Base-by-base conservation (phyloP, 2,329 filamentous ascomycete species). In the Colletotrichum spinosum region DNA sequence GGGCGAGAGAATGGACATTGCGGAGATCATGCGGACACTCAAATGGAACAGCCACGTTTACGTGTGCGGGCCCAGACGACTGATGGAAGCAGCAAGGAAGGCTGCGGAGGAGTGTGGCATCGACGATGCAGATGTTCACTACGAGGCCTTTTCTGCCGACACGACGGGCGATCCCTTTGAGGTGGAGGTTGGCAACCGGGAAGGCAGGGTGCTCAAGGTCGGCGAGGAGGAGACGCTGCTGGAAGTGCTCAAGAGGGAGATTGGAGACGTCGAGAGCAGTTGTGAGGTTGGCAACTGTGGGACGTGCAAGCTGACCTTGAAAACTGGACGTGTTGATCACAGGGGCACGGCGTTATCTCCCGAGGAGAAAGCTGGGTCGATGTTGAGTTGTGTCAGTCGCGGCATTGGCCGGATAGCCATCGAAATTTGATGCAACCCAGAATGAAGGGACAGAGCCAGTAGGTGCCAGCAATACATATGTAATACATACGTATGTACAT, bases 101-200 rank as follows among this genome's bases (percentile, higher is more conserved):
- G 80, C 79, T 11, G 81, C 83, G 0, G 75, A 76, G 8, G 74
- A 73, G 8, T 76, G 77, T 8, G 78, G 80, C 0, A 76, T 90
- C 0, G 73, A 78, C 0, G 77, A 81, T 2, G 77, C 80, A 1
- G 85, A 88, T 45, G 78, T 90, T 1, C 88, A 90, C 72, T 87
- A 84, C 63, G 88, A 91, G 72, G 83, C 84, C 0, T 91, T 90
- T 66, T 76, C 78, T 2, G 83, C 84, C 1, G 80, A 84, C 17
- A 77, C 80, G 0, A 80, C 80, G 0, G 88, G 88, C 0, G 86
- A 90, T 69, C 83, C 87, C 0, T 91, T 90, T 67, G 84, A 86
- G 45, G 88, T 79, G 0, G 80, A 86, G 51, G 79, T 90, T 0
- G 73, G 74, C 7, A 83, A 84, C 57, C 69, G 69, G 2, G 62